These are phyloP conservation scores for Penicillium verrucosum DNA, from an alignment of 2,329 filamentous ascomycete genomes.

Conservation along the genomic window DNA sequence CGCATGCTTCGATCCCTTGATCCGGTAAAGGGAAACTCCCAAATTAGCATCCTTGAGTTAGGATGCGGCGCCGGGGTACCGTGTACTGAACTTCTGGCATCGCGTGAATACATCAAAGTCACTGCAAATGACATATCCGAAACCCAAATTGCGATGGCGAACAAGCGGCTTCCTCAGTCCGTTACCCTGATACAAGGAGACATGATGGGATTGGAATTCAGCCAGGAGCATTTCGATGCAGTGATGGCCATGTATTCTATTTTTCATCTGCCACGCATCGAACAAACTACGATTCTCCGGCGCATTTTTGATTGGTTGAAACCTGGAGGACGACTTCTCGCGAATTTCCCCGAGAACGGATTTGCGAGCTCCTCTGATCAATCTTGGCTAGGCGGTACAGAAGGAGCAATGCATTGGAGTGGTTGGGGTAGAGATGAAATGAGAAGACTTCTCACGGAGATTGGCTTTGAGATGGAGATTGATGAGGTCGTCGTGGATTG, in stretches of 20 bases:
- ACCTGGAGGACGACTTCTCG: slow-evolving; percentile 51
- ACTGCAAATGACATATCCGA: slow-evolving; percentile 46
- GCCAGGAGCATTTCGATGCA: slow-evolving; percentile 43
- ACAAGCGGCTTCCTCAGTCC: slow-evolving; percentile 17
- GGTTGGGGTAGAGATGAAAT: slow-evolving; percentile 38
- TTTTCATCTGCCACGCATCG: slow-evolving; percentile 53
- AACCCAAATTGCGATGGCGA: slow-evolving; percentile 39
- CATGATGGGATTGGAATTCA: slow-evolving; percentile 43
- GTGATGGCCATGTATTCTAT: slow-evolving; percentile 55
- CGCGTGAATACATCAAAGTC: slow-evolving; percentile 24
- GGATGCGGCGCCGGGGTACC: slow-evolving; percentile 44
- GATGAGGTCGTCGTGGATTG: slow-evolving; percentile 24
- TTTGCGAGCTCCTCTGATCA: slow-evolving; percentile 15
- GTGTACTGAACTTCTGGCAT: slow-evolving; percentile 23
- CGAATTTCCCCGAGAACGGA: slow-evolving; percentile 43
- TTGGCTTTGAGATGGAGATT: slow-evolving; percentile 22
- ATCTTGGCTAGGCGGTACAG: slow-evolving; percentile 34
- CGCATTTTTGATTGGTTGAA: slow-evolving; percentile 51
- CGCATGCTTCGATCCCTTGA: slow-evolving; percentile 26
- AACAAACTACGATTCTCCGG: slow-evolving; percentile 49
- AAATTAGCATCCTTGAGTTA: slow-evolving; percentile 35
- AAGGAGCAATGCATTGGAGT: slow-evolving; percentile 42
- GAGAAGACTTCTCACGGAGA: slow-evolving; percentile 22
- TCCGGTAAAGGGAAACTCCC: neutral
- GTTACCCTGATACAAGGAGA: slow-evolving; percentile 39